phyloP scores from a whole-genome alignment of 1,284 basidiomycete genomes.

The Leccinum griseonigrum region DNA sequence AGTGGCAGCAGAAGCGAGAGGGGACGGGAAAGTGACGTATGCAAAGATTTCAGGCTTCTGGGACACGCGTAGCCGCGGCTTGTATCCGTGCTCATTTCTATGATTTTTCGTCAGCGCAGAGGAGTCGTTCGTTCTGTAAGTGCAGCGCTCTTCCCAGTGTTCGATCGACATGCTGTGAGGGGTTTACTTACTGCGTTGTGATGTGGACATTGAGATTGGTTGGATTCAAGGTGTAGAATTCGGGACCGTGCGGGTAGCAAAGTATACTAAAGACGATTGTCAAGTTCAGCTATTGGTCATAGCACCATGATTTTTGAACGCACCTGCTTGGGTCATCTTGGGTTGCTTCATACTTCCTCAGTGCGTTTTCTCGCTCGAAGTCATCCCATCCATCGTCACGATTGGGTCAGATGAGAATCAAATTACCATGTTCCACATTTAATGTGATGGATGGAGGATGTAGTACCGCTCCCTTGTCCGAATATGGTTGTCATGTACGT shows the following conservation, averaged over 20 bases:
- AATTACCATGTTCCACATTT: not conserved
- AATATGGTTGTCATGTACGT: not conserved
- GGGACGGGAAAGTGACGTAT: not conserved
- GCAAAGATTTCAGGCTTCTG: not conserved
- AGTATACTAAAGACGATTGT: not conserved
- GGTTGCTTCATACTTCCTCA: conserved; percentile 22
- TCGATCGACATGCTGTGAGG: not conserved
- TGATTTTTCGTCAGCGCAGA: conserved; percentile 28
- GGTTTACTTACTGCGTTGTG: conserved; percentile 18
- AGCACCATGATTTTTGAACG: not conserved
- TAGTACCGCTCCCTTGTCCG: conserved; percentile 12
- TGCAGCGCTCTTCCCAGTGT: conserved; percentile 10
- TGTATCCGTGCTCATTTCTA: conserved; percentile 21
- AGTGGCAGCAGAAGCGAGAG: not conserved
- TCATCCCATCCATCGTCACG: conserved; percentile 12
- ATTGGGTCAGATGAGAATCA: conserved; percentile 13
- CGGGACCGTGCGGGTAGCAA: not conserved
- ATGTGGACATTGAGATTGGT: conserved; percentile 10
- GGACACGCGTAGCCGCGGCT: not conserved
- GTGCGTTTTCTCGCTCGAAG: conserved; percentile 19
- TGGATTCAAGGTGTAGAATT: not conserved
- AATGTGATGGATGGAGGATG: not conserved
- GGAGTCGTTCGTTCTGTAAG: conserved; percentile 24
- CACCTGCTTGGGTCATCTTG: conserved; percentile 19
- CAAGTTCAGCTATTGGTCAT: not conserved